Evolutionary conservation across 257 asterid species (phyloP).

Genomic region (Rubia yunnanensis): DNA sequence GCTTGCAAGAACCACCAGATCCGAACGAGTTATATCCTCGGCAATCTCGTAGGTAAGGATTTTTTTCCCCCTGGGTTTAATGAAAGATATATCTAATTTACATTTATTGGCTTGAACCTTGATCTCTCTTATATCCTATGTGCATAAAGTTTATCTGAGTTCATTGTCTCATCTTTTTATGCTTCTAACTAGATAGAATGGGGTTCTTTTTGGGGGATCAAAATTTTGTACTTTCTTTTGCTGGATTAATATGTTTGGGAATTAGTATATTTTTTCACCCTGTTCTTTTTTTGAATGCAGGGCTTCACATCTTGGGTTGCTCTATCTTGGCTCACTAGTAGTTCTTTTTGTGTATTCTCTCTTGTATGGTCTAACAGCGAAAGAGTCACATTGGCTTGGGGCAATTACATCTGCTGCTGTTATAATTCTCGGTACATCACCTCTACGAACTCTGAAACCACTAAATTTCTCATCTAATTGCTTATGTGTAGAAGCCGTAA

Average conservation of each 20-base stretch:
- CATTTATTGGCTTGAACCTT: not conserved
- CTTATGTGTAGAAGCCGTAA: not conserved
- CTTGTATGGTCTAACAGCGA: slow-evolving; percentile 95
- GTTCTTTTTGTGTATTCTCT: slow-evolving; percentile 88
- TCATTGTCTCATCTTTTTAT: not conserved
- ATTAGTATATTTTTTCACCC: not conserved
- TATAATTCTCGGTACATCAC: slow-evolving; percentile 76
- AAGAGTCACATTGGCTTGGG: slow-evolving; percentile 98
- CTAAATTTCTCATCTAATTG: not conserved
- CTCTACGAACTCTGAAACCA: slow-evolving; percentile 5
- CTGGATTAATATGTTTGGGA: not conserved
- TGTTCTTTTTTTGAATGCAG: slow-evolving; percentile 44
- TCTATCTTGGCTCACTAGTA: slow-evolving; percentile 79
- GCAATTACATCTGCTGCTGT: slow-evolving; percentile 94
- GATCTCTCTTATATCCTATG: not conserved
- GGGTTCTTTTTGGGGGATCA: not conserved
- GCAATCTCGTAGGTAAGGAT: slow-evolving; percentile 70
- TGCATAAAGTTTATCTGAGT: not conserved
- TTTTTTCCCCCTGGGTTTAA: not conserved
- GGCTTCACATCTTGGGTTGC: slow-evolving; percentile 96
- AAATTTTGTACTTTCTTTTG: not conserved
- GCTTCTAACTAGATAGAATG: not conserved
- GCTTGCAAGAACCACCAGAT: slow-evolving; percentile 96
- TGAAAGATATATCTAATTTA: not conserved
- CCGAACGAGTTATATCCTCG: slow-evolving; percentile 95